Percentiles rank a stretch among this genome's conserved stretches.
These are phyloP conservation scores for Syzygium grande DNA, from an alignment of 345 rosid genomes.

Conservation along the genomic window DNA sequence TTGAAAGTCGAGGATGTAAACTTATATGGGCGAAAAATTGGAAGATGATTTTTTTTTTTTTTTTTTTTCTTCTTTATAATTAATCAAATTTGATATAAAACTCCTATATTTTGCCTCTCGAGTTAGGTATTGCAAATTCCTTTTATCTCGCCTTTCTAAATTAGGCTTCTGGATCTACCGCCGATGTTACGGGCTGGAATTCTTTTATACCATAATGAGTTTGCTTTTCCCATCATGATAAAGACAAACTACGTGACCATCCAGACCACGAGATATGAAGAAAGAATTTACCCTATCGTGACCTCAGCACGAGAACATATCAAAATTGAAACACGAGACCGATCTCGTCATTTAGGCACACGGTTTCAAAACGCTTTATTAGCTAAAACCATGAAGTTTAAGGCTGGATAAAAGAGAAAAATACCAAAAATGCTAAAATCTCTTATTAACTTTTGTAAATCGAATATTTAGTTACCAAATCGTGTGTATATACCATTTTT, in stretches of 20 bases:
- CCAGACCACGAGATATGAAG: too few species aligned
- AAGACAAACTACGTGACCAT: background rate
- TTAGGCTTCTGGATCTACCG: fast-evolving
- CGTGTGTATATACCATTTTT: background rate
- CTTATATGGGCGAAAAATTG: background rate
- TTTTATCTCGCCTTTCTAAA: background rate
- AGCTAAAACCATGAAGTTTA: fast-evolving
- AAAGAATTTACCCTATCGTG: fast-evolving
- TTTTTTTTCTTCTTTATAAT: too few species aligned
- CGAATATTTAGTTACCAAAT: background rate
- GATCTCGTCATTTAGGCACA: background rate
- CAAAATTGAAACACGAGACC: fast-evolving
- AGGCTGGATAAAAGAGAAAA: fast-evolving
- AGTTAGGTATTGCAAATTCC: background rate
- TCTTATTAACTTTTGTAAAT: background rate
- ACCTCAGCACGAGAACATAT: fast-evolving
- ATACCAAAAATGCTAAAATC: background rate
- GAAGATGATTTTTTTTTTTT: background rate
- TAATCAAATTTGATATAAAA: background rate
- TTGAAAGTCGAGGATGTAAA: background rate
- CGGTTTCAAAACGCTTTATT: fast-evolving
- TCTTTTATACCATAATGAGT: fast-evolving
- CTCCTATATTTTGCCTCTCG: background rate
- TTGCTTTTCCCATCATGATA: fast-evolving
- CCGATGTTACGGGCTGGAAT: background rate